These are phyloP conservation scores for Pleomassaria siparia DNA, from an alignment of 2,329 filamentous ascomycete genomes.

Conservation along the genomic window DNA sequence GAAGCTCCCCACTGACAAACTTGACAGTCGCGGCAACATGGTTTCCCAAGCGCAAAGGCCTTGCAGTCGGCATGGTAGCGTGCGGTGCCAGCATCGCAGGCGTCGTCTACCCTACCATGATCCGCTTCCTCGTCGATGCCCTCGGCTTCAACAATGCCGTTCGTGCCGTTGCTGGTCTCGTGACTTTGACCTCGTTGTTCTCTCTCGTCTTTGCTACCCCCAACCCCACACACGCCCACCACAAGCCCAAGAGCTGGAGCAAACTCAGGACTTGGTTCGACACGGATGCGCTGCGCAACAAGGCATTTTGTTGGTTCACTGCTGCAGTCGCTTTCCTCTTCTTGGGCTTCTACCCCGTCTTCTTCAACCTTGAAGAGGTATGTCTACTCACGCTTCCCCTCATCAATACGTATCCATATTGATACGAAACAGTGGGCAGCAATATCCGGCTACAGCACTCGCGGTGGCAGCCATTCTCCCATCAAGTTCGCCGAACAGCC, in stretches of 20 bases:
- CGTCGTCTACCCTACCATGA: conserved; percentile 51
- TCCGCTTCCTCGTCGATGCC: conserved; percentile 45
- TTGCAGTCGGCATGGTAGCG: conserved; percentile 54
- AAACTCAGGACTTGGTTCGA: conserved; percentile 48
- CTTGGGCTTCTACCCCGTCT: conserved; percentile 55
- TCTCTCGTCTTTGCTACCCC: conserved; percentile 48
- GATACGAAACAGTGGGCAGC: conserved; percentile 47
- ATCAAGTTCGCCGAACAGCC: conserved; percentile 12
- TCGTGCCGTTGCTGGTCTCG: conserved; percentile 46
- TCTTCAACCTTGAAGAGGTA: conserved; percentile 56
- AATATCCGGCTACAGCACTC: conserved; percentile 44
- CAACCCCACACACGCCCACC: conserved; percentile 45
- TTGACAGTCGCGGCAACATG: conserved; percentile 52
- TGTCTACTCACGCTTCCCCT: conserved; percentile 7
- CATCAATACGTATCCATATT: conserved; percentile 10
- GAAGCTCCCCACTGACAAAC: conserved; percentile 10
- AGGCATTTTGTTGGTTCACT: conserved; percentile 48
- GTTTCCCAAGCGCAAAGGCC: conserved; percentile 50
- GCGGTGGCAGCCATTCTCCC: conserved; percentile 21
- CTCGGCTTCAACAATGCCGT: conserved; percentile 51
- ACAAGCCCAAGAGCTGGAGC: conserved; percentile 44
- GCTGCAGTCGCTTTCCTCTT: conserved; percentile 51
- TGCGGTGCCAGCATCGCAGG: conserved; percentile 53
- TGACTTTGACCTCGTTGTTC: conserved; percentile 43
- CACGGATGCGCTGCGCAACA: conserved; percentile 46